Evolutionary conservation across 2,329 filamentous ascomycete species (phyloP).

Genomic region (Trichoderma sp.): DNA sequence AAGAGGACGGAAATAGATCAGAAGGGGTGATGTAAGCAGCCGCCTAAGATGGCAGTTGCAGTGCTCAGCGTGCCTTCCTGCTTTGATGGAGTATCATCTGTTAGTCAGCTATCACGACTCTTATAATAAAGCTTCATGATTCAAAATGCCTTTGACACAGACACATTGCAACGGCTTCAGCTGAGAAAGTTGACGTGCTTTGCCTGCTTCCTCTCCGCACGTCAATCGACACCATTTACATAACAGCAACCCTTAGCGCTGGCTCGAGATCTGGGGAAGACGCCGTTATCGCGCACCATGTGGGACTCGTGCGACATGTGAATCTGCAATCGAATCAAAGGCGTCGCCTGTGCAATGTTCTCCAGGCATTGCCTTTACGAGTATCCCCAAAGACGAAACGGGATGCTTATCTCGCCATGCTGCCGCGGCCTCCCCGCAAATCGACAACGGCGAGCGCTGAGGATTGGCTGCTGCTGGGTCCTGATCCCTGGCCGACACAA

Average conservation of each 20-base stretch:
- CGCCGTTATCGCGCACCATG: slow-evolving; percentile 11
- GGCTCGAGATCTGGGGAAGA: slow-evolving; percentile 9
- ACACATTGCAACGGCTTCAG: no score
- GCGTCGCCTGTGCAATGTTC: not conserved
- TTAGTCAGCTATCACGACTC: not conserved
- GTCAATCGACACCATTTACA: not conserved
- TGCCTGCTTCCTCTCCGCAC: not conserved
- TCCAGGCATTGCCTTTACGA: not conserved
- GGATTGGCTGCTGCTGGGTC: slow-evolving; percentile 4
- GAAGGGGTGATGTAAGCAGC: not conserved
- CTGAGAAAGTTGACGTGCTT: not conserved
- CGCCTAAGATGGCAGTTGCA: not conserved
- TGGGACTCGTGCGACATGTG: not conserved
- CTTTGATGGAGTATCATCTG: not conserved
- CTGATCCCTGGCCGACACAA: not conserved
- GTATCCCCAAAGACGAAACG: not conserved
- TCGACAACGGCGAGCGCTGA: not conserved
- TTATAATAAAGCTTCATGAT: not conserved
- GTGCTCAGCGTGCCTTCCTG: not conserved
- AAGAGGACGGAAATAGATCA: not conserved
- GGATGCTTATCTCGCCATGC: slow-evolving; percentile 10
- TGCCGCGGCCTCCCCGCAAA: slow-evolving; percentile 6
- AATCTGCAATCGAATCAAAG: not conserved
- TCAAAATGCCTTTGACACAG: no score
- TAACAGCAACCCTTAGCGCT: slow-evolving; percentile 11